phyloP scores from a whole-genome alignment of 2,329 filamentous ascomycete genomes.

The Fusarium sp. region DNA sequence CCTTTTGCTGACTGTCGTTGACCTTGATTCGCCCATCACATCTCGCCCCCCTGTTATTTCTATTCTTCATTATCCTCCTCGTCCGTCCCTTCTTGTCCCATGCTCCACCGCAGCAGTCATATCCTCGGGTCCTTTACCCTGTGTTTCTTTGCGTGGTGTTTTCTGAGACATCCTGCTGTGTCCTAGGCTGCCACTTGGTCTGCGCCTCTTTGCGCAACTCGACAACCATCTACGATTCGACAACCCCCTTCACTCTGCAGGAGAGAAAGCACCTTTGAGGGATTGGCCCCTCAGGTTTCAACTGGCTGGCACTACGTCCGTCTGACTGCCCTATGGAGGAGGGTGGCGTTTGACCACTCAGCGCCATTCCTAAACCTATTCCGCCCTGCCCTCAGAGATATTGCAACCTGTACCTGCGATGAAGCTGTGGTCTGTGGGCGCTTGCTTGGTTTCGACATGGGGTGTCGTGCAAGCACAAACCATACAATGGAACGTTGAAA shows the following conservation, averaged over 20 bases:
- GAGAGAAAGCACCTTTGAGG: constrained; percentile 1
- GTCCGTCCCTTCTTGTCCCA: constrained; percentile 25
- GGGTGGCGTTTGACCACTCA: constrained; percentile 36
- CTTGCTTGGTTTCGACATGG: constrained; percentile 41
- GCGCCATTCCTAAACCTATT: constrained; percentile 36
- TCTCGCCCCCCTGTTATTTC: constrained; percentile 23
- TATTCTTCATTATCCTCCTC: constrained; percentile 33
- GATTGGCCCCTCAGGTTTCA: constrained; percentile 12
- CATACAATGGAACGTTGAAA: constrained; percentile 63
- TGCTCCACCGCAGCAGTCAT: constrained; percentile 39
- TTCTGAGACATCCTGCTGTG: constrained; percentile 37
- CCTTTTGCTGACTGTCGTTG: constrained; percentile 11
- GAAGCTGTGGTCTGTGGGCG: constrained; percentile 38
- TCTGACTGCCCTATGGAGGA: constrained; percentile 40
- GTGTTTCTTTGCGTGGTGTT: constrained; percentile 32
- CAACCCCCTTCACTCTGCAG: background rate
- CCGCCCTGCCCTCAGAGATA: constrained; percentile 1
- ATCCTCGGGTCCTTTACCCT: constrained; percentile 35
- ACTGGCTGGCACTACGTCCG: constrained; percentile 24
- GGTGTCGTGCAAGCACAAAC: constrained; percentile 47
- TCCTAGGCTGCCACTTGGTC: constrained; percentile 23
- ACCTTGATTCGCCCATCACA: constrained; percentile 31
- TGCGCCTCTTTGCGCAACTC: constrained; percentile 20
- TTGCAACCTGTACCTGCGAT: constrained; percentile 33
- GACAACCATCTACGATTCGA: constrained; percentile 6